Evolutionary conservation across 1,284 basidiomycete genomes (phyloP), one percentile per base, ranked within the genome.

Genomic region (Microbotryomycetes sp.): DNA sequence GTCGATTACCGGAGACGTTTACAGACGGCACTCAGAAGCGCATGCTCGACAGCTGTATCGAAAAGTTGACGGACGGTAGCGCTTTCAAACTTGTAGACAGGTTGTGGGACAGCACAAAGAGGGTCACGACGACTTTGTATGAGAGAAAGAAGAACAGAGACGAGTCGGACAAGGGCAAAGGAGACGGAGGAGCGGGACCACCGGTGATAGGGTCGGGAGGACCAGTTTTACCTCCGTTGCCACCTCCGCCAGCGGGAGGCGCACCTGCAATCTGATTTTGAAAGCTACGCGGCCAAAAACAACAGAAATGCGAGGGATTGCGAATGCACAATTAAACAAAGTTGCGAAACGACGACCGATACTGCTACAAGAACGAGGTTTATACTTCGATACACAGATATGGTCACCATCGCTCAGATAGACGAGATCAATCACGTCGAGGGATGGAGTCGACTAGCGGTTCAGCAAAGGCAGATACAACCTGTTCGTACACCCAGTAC

Each of bases 401-500:
- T n/a, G n/a, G n/a, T n/a, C n/a, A n/a, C n/a, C n/a, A n/a, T n/a
- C n/a, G n/a, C n/a, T n/a, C n/a, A n/a, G n/a, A n/a, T n/a, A n/a
- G n/a, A n/a, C n/a, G n/a, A n/a, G n/a, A n/a, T n/a, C n/a, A n/a
- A n/a, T n/a, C n/a, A n/a, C n/a, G n/a, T n/a, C n/a, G n/a, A n/a
- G n/a, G n/a, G n/a, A n/a, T n/a, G n/a, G n/a, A n/a, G n/a, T n/a
- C n/a, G 30, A 24, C 57, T 51, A n/a, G n/a, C n/a, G 72, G 62
- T 26, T 60, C n/a, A 41, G 29, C 53, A 52, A 76, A 61, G n/a
- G 67, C 59, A 27, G 75, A 62, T 7, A 73, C 68, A 7, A 74
- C 54, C 54, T 75, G 16, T 31, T 69, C 78, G 66, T 78, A 78
- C 41, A 78, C 74, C n/a, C 65, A 85, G 77, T 87, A 98, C 91